These are phyloP conservation scores for Calonectria hongkongensis DNA, from an alignment of 2,329 filamentous ascomycete species.

Conservation along the genomic window DNA sequence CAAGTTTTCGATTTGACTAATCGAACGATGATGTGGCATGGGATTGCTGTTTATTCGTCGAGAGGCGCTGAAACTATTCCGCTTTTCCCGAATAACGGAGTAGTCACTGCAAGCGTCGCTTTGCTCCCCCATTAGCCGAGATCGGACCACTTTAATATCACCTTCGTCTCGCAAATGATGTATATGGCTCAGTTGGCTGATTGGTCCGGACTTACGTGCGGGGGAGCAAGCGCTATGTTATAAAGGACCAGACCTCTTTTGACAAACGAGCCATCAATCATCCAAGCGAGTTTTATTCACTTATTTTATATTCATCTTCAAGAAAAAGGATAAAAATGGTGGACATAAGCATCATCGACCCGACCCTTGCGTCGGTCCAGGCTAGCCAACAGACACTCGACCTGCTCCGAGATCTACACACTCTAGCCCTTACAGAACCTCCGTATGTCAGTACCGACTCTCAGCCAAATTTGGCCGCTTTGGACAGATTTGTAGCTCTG, in stretches of 20 bases:
- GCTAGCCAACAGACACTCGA: conserved; percentile 53
- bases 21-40: neutral
- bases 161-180: neutral
- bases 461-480: conserved; percentile 43
- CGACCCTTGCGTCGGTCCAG: conserved; percentile 55
- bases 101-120: conserved; percentile 51
- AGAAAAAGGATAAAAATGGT: conserved; percentile 31
- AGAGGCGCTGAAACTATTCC: neutral
- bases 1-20: neutral
- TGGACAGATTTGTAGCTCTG: conserved; percentile 76
- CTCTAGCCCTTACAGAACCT: conserved; percentile 55
- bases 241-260: neutral
- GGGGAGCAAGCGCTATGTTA: neutral
- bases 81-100: neutral
- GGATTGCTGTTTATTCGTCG: neutral
- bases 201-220: neutral
- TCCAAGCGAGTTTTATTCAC: neutral
- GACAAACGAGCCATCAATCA: neutral
- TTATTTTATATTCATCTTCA: neutral
- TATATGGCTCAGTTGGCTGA: neutral
- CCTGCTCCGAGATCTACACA: conserved; percentile 57
- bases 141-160: neutral
- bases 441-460: conserved; percentile 55
- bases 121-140: conserved; percentile 39
- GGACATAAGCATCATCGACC: conserved; percentile 51